Evolutionary conservation across 1,284 basidiomycete genomes (phyloP).

Genomic region (Puccinia coronata): DNA sequence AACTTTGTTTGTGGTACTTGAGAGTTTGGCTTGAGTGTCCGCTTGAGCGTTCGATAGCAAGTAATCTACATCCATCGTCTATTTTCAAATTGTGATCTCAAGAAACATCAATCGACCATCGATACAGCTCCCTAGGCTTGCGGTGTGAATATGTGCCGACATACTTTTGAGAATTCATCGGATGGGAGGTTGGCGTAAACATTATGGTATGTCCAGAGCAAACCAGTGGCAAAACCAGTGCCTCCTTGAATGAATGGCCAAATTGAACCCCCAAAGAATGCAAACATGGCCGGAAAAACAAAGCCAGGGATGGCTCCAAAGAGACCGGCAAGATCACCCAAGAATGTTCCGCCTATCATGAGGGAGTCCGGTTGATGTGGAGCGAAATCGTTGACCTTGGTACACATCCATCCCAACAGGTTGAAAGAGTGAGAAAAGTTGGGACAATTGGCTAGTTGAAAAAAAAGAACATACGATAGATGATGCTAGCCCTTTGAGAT

Average conservation of each 20-base stretch:
- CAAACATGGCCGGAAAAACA: constrained; percentile 14
- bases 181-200: constrained; percentile 29
- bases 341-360: constrained; percentile 9
- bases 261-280: constrained; percentile 31
- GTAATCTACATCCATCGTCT: constrained; percentile 40
- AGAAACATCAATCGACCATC: constrained; percentile 9
- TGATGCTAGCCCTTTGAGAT: constrained; percentile 28
- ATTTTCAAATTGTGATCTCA: neutral
- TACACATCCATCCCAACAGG: neutral
- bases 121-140: neutral
- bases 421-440: neutral
- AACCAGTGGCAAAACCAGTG: constrained; percentile 30
- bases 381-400: constrained; percentile 39
- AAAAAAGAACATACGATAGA: constrained; percentile 14
- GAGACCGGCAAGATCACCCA: constrained; percentile 41
- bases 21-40: constrained; percentile 29
- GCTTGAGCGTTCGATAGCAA: constrained; percentile 43
- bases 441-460: neutral
- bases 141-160: neutral
- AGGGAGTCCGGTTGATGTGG: constrained; percentile 32
- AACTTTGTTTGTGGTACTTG: neutral
- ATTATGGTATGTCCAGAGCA: constrained; percentile 46
- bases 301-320: constrained; percentile 47
- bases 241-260: constrained; percentile 48
- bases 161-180: constrained; percentile 46